These are phyloP conservation scores for Kwoniella bestiolae DNA, from an alignment of 768 basidiomycete species.

Conservation along the genomic window DNA sequence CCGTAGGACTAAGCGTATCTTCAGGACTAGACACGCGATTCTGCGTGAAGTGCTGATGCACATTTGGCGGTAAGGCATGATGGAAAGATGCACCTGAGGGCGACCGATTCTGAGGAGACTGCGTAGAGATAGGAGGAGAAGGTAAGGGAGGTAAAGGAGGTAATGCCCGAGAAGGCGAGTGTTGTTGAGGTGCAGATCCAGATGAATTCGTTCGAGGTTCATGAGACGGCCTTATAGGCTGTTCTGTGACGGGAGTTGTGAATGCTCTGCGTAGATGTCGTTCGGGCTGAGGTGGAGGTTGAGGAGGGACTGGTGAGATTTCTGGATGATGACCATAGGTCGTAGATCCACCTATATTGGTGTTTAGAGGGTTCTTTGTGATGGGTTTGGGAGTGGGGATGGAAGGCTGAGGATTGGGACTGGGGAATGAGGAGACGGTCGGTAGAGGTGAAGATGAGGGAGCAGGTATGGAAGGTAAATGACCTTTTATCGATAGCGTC, in stretches of 20 bases:
- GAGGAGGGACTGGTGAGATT: constrained; percentile 31
- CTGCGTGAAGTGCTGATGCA: constrained; percentile 18
- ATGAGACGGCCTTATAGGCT: constrained; percentile 15
- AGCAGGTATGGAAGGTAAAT: constrained; percentile 41
- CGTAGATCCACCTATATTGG: neutral
- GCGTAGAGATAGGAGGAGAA: constrained; percentile 23
- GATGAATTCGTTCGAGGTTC: constrained; percentile 30
- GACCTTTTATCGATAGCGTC: constrained; percentile 5
- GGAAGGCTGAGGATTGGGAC: constrained; percentile 8
- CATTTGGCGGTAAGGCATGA: constrained; percentile 14
- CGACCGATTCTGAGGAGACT: constrained; percentile 23
- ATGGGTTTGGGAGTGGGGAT: constrained; percentile 4
- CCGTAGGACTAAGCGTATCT: constrained; percentile 31
- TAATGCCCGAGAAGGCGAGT: constrained; percentile 38
- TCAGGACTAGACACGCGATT: constrained; percentile 37
- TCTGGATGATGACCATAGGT: constrained; percentile 10
- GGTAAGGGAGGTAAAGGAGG: constrained; percentile 44
- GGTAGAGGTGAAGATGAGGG: constrained; percentile 45
- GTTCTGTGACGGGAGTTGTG: constrained; percentile 35
- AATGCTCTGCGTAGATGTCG: constrained; percentile 43
- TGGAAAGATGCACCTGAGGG: constrained; percentile 8
- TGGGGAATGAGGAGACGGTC: constrained; percentile 7
- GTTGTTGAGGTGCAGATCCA: constrained; percentile 18
- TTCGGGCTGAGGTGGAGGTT: constrained; percentile 52
- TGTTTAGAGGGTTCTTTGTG: neutral